Conservation (phyloP, 805 yeast species). For the Zygosaccharomyces bisporus region DNA sequence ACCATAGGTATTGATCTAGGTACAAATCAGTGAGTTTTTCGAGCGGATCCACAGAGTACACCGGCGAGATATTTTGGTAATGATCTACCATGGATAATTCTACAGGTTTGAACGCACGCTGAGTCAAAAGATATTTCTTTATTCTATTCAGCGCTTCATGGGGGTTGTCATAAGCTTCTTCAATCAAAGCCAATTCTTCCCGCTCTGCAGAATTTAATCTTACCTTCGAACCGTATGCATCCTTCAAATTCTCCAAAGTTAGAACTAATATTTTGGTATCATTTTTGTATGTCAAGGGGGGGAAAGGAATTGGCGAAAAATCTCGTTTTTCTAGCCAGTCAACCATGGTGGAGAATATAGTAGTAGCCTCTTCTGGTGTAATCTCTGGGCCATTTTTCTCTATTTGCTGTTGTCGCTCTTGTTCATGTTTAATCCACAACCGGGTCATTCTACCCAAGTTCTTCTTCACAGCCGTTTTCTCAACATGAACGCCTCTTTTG, state of each 20-base stretch:
- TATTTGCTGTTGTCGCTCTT: conserved; percentile 76
- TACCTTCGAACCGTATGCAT: conserved; percentile 67
- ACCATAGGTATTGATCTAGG: conserved; percentile 93
- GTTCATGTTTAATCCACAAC: conserved; percentile 89
- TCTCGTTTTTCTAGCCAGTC: conserved; percentile 84
- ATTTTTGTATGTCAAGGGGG: conserved; percentile 86
- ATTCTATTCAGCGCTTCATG: conserved; percentile 85
- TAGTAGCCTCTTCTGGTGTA: conserved; percentile 82
- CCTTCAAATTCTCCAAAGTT: conserved; percentile 86
- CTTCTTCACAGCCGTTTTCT: conserved; percentile 90
- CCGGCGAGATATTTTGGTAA: conserved; percentile 78
- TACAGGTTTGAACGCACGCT: conserved; percentile 88
- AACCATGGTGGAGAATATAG: conserved; percentile 81
- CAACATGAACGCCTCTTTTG: conserved; percentile 84
- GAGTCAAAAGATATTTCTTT: conserved; percentile 77
- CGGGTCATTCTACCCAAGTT: conserved; percentile 89
- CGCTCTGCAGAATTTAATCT: conserved; percentile 81
- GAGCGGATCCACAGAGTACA: conserved; percentile 81
- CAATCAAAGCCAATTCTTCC: conserved; percentile 89
- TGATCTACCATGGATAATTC: conserved; percentile 88
- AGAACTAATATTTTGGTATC: conserved; percentile 86
- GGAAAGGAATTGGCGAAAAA: conserved; percentile 88
- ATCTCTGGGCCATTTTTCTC: conserved; percentile 85
- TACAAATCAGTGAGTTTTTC: conserved; percentile 97
- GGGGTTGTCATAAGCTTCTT: conserved; percentile 95